Evolutionary conservation across 2,329 filamentous ascomycete species (phyloP), one percentile per base, ranked within the genome.

Genomic region (Hypomyces rosellus): DNA sequence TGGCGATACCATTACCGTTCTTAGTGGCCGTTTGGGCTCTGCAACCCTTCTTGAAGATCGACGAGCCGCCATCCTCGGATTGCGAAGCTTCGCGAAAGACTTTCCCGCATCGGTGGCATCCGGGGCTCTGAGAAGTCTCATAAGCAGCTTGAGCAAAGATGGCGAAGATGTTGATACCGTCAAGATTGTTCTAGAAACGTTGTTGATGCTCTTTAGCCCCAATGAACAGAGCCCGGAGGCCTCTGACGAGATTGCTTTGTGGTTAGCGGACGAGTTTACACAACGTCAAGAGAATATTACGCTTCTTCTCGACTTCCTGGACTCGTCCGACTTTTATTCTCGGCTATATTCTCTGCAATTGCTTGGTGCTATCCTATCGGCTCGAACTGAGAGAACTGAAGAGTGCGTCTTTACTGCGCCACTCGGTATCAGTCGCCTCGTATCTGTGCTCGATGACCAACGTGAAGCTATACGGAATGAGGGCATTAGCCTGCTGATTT

Each of bases 271-370:
- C 70, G 92, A 97, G 69, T 99, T 99, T 66, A 96, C 93, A 34
- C 91, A 96, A 76, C 85, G 89, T 55, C 91, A 96, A 80, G 92
- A 97, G 71, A 97, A 99, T 67, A 92, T 96, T 54, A 92, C 89
- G 2, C 75, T 93, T 14, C 80, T 99, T 20, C 81, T 99, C 54
- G 87, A 93, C 64, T 87, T 99, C 50, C 78, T 99, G 57, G 92
- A 96, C 58, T 83, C 85, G 13, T 77, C 77, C 57, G 91, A 96
- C 61, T 95, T 96, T 63, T 96, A 95, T 69, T 88, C 89, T 18
- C 85, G 92, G 20, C 79, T 97, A 1, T 97, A 97, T 69, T 88
- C 89, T 4, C 73, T 99, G 25, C 90, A 97, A 69, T 78, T 99
- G 38, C 83, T 99, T 37, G 84, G 86, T 20, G 88, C 91, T 45